These are phyloP conservation scores for Craspedostauros australis DNA, from an alignment of 108 stramenopile species.

Conservation along the genomic window DNA sequence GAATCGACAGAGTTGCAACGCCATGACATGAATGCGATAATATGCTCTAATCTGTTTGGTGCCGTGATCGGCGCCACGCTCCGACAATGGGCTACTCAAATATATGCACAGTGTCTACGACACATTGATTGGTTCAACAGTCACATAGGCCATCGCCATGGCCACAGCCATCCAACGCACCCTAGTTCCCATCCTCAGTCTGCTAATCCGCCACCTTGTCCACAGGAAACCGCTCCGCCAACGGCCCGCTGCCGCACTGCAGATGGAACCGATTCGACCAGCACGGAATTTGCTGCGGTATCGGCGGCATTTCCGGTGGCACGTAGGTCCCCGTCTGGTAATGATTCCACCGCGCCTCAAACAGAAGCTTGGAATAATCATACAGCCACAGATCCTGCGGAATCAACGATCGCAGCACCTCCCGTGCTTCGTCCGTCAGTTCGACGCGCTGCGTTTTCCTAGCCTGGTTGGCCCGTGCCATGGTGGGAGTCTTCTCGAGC, in stretches of 20 bases:
- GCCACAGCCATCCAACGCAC: too few species aligned
- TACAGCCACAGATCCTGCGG: conserved; percentile 33
- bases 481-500: conserved; percentile 1
- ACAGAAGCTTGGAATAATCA: conserved; percentile 10
- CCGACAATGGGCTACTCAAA: too few species aligned
- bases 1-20: too few species aligned
- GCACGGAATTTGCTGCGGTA: background rate
- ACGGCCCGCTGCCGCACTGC: background rate
- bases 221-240: background rate
- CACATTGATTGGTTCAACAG: too few species aligned
- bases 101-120: too few species aligned
- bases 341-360: conserved; percentile 24
- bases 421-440: background rate
- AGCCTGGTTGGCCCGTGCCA: conserved; percentile 12
- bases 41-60: too few species aligned
- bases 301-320: background rate
- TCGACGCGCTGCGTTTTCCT: background rate
- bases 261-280: background rate
- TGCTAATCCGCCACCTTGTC: too few species aligned
- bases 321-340: background rate
- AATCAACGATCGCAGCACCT: conserved; percentile 9
- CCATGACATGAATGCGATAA: too few species aligned
- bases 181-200: too few species aligned
- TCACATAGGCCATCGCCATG: too few species aligned
- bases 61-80: too few species aligned